Evolutionary conservation across 2,329 filamentous ascomycete species (phyloP).

Genomic region (Verticillium longisporum): DNA sequence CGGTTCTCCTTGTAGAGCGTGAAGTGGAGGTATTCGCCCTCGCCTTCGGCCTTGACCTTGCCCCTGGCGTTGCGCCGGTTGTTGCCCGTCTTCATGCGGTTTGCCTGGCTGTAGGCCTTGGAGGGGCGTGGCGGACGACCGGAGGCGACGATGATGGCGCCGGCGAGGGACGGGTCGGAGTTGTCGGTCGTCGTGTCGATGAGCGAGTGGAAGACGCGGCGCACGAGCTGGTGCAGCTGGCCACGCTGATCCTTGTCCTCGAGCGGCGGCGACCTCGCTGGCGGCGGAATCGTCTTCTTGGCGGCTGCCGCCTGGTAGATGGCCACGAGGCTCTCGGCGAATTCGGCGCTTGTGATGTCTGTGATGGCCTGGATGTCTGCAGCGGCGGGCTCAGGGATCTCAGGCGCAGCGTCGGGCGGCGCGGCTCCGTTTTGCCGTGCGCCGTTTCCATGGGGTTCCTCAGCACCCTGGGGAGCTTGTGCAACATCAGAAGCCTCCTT

Average conservation of each 20-base stretch:
- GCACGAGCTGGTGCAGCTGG: slow-evolving; percentile 54
- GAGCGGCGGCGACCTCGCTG: slow-evolving; percentile 31
- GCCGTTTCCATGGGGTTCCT: not conserved
- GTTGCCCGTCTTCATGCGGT: slow-evolving; percentile 16
- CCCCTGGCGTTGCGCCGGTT: slow-evolving; percentile 10
- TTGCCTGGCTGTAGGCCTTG: slow-evolving; percentile 15
- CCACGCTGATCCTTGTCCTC: slow-evolving; percentile 38
- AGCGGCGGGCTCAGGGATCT: slow-evolving; percentile 15
- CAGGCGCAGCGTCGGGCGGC: not conserved
- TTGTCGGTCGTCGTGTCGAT: slow-evolving; percentile 66
- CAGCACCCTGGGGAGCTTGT: not conserved
- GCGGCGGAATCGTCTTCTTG: slow-evolving; percentile 20
- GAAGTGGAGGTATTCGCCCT: slow-evolving; percentile 80
- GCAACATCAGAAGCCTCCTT: slow-evolving; percentile 15
- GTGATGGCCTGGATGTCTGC: slow-evolving; percentile 28
- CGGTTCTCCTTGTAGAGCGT: slow-evolving; percentile 95
- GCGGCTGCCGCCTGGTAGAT: slow-evolving; percentile 29
- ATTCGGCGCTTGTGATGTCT: slow-evolving; percentile 29
- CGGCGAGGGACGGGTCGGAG: slow-evolving; percentile 42
- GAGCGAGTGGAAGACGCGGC: slow-evolving; percentile 70
- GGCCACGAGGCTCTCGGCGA: slow-evolving; percentile 31
- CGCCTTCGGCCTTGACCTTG: slow-evolving; percentile 12
- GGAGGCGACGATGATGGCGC: slow-evolving; percentile 50
- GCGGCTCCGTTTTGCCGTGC: not conserved
- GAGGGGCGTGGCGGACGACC: slow-evolving; percentile 16